Evolutionary conservation across 2,329 filamentous ascomycete genomes (phyloP).

Genomic region (Alternaria longipes): DNA sequence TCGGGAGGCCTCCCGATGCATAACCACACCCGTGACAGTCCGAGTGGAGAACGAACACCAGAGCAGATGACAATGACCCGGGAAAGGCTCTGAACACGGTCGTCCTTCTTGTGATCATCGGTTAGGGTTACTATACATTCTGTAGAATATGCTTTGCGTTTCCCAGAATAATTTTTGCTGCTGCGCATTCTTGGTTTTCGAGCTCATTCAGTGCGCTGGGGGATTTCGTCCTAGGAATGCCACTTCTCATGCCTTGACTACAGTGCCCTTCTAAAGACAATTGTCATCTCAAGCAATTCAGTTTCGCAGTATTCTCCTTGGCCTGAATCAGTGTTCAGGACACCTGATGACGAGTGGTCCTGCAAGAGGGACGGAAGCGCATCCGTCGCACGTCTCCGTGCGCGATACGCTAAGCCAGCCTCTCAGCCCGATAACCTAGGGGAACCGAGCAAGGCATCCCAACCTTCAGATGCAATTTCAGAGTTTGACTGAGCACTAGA

Average conservation of each 20-base stretch:
- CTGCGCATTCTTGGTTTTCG: not conserved
- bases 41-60: not conserved
- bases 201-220: not conserved
- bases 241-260: not conserved
- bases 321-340: not conserved
- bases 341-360: not conserved
- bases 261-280: not conserved
- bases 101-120: not conserved
- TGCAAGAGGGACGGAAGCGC: slow-evolving; percentile 2
- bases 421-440: not conserved
- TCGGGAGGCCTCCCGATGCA: not conserved
- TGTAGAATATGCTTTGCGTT: not conserved
- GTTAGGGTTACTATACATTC: not conserved
- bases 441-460: not conserved
- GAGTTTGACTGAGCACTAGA: not conserved
- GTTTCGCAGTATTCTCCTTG: not conserved
- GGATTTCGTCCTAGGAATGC: not conserved
- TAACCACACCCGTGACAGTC: not conserved
- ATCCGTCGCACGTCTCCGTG: slow-evolving; percentile 2
- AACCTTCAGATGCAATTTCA: not conserved
- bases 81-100: not conserved
- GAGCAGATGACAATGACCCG: not conserved
- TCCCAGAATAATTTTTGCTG: not conserved
- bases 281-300: not conserved
- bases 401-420: not conserved